Base-by-base conservation (phyloP, 2,329 filamentous ascomycete species). In the Rhexocercosporidium sp. region DNA sequence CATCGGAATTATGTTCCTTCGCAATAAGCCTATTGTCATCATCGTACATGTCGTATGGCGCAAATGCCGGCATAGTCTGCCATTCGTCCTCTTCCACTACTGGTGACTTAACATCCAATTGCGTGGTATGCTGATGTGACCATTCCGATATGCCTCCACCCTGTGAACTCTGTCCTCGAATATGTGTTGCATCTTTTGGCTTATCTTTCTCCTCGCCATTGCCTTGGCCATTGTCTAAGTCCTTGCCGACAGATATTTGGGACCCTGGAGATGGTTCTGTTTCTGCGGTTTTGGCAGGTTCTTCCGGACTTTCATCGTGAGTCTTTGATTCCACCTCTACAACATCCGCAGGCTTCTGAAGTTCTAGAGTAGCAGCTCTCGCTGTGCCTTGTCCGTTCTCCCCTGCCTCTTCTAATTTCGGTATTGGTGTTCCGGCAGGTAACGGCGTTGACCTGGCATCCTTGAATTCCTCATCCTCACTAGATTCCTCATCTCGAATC, bases 11-110 rank as follows among this genome's bases (percentile, higher is more conserved):
- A 46, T 86, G 83, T 73, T 96, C 95, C 70, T 87, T 90, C 14
- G 96, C 96, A 71, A 99, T 85, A 31, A 99, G 84, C 72, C 87
- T 92, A 73, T 97, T 92, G 78, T 97, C 90, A 75, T 99, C 96
- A 77, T 99, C 93, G 79, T 98, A 99, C 72, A 97, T 92, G 79
- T 98, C 95, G 77, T 96, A 96, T 44, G 91, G 91, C 8, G 94
- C 96, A 75, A 94, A 93, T 1, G 96, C 89, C 1, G 95, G 96
- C 96, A 99, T 99, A 2, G 88, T 87, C 81, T 97, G 93, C 96
- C 96, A 99, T 61, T 85, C 88, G 1, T 82, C 89, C n/a, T 91
- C 91, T 6, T 88, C 88, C 12, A 86, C 82, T 2, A 86, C 79
- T 14, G 68, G 64, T 84, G 81, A 54, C 86, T 81, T 68, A 14